Conservation (phyloP, 192 early-diverging fungal genomes). For the Backusella macrospora region DNA sequence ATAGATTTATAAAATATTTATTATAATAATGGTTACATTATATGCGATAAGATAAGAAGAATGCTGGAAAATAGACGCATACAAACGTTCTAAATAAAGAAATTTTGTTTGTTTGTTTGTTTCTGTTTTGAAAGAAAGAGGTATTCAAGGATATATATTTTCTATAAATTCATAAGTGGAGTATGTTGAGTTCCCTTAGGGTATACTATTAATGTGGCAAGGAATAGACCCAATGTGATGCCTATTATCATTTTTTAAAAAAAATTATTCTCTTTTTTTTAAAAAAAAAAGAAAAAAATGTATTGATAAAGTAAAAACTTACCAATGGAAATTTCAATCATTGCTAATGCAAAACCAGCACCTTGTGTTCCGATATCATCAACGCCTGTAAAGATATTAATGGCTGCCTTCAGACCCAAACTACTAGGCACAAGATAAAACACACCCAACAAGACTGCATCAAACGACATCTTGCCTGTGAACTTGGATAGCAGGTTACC, state of each 20-base stretch:
- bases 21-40: too few species aligned
- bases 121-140: too few species aligned
- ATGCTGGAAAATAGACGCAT: too few species aligned
- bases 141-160: too few species aligned
- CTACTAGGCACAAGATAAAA: slow-evolving; percentile 37
- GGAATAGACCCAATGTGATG: slow-evolving; percentile 69
- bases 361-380: slow-evolving; percentile 31
- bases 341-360: slow-evolving; percentile 48
- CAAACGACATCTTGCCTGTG: slow-evolving; percentile 73
- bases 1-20: too few species aligned
- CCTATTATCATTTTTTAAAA: background rate
- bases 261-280: too few species aligned
- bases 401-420: slow-evolving; percentile 34
- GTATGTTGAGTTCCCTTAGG: slow-evolving; percentile 50
- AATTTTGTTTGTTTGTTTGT: too few species aligned
- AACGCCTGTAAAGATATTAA: slow-evolving; percentile 20
- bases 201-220: slow-evolving; percentile 64
- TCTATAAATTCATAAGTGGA: slow-evolving; percentile 39
- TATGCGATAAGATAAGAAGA: too few species aligned
- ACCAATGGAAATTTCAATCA: slow-evolving; percentile 45
- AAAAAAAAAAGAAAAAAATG: background rate
- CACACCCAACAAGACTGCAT: slow-evolving; percentile 80
- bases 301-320: background rate
- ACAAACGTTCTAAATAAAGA: too few species aligned
- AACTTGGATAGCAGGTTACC: slow-evolving; percentile 78